Evolutionary conservation across 805 yeast genomes (phyloP), one percentile per base, ranked within the genome.

Genomic region (Starmerella riodocensis): DNA sequence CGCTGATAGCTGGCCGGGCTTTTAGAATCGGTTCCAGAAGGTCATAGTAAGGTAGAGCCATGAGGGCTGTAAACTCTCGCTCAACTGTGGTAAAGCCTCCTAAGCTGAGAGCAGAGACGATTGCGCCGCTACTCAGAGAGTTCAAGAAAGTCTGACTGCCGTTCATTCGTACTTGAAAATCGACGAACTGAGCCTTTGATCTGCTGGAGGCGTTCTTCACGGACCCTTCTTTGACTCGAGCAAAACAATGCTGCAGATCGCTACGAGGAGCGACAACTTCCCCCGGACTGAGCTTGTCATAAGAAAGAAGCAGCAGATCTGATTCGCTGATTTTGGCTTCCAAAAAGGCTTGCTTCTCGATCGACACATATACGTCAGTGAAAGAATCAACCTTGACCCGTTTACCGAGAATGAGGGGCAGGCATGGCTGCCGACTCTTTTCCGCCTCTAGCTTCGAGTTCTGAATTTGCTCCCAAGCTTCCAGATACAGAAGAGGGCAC

Each of bases 61-160:
- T 73, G 49, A 93, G 61, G 0, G 98, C 79, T 0, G 86, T 70
- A 51, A 66, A 93, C 55, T 91, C 98, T 64, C 99, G 76, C 57
- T 91, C 98, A 13, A 86, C 71, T 0, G 99, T 88, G 1, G 80
- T 71, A 85, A 91, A 75, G 50, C 78, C 91, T 72, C 81, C 77
- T 2, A 86, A 78, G 40, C 73, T 70, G 70, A 84, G 69, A 14
- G 76, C 85, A 34, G 71, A 69, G 4, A 88, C 56, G 17, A 71
- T 70, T 6, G 77, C 60, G 34, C 79, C 71, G 0, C 91, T 80
- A 1, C 77, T 66, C 35, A 86, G 56, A 40, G 69, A 63, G 1
- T 72, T 63, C 51, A 69, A 56, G 66, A 76, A 65, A 2, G 66
- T 61, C 12, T 60, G 61, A 11, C 62, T 56, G 32, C 71, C 62